Evolutionary conservation across 805 yeast genomes (phyloP), one percentile per base, ranked within the genome.

Genomic region (Wickerhamia fluorescens): DNA sequence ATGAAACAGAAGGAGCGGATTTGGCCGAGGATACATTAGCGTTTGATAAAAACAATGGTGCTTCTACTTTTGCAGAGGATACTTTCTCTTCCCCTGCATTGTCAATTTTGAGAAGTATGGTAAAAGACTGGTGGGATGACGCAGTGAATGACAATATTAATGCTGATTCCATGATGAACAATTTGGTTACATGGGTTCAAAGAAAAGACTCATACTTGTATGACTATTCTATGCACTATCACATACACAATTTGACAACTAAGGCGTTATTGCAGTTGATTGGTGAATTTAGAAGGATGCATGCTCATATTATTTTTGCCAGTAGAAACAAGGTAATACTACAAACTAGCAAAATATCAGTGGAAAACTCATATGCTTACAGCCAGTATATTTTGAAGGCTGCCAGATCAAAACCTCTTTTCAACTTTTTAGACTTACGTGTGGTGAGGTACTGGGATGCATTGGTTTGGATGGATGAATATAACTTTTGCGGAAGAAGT

Each of bases 401-500:
- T 2, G 75, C 85, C 3, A 66, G 95, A 44, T 66, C 86, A 0
- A 82, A 78, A 42, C 89, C 94, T 0, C 55, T 87, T 40, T 92
- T 92, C 59, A 75, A 79, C 41, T 87, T 76, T 50, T 58, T 92
- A 41, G 96, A 88, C 41, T 56, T 92, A 39, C 58, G 61, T 13
- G 78, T 89, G 23, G 68, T 64, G 8, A 76, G 75, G 44, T 87
- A 84, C 48, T 92, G 98, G 98, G 96, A 92, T 51, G 47, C 80
- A n/a, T 59, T 92, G 38, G 59, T 92, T 2, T 94, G 96, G 97
- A 83, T 89, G 94, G 96, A 92, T 50, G 78, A 80, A 42, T 74
- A 73, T 44, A 92, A 92, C 47, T 87, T 68, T 53, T 82, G 94
- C 24, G 99, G 98, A 5, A 53, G 76, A 28, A 62, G 61, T 35